These are phyloP conservation scores for Trypanosoma mega DNA, from an alignment of 208 protist species.

Conservation along the genomic window DNA sequence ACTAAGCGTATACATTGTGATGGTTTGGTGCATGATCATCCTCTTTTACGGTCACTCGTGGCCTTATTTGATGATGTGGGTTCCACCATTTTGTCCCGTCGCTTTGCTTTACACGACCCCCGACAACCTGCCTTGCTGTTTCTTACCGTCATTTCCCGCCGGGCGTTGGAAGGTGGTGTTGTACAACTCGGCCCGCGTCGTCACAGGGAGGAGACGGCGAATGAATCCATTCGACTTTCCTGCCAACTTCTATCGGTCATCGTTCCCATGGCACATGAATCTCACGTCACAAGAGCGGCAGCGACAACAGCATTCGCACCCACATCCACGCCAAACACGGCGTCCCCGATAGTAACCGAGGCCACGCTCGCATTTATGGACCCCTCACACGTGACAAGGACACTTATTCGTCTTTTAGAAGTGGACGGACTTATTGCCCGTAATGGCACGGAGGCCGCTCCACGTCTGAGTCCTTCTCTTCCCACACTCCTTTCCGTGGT, in stretches of 20 bases:
- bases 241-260: too few species aligned
- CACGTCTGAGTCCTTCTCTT: slow-evolving; percentile 26
- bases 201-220: slow-evolving; percentile 32
- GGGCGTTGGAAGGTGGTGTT: slow-evolving; percentile 33
- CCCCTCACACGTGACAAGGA: slow-evolving; percentile 11
- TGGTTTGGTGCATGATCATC: slow-evolving; percentile 19
- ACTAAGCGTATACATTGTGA: slow-evolving; percentile 17
- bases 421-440: slow-evolving; percentile 34
- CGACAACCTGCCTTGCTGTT: slow-evolving; percentile 40
- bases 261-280: too few species aligned
- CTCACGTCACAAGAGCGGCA: too few species aligned
- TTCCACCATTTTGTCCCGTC: slow-evolving; percentile 33
- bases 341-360: slow-evolving; percentile 27
- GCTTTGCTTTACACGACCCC: slow-evolving; percentile 49
- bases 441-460: background rate
- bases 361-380: slow-evolving; percentile 30
- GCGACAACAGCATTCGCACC: too few species aligned
- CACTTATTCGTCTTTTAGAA: slow-evolving; percentile 27
- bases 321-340: slow-evolving; percentile 34
- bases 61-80: slow-evolving; percentile 50
- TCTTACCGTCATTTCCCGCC: slow-evolving; percentile 22
- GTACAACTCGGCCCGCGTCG: slow-evolving; percentile 14
- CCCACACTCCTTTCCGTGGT: slow-evolving; percentile 31
- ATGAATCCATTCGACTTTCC: too few species aligned
- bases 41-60: slow-evolving; percentile 30